Evolutionary conservation across 1,284 basidiomycete species (phyloP).

Genomic region (Sphagnurus paluster): DNA sequence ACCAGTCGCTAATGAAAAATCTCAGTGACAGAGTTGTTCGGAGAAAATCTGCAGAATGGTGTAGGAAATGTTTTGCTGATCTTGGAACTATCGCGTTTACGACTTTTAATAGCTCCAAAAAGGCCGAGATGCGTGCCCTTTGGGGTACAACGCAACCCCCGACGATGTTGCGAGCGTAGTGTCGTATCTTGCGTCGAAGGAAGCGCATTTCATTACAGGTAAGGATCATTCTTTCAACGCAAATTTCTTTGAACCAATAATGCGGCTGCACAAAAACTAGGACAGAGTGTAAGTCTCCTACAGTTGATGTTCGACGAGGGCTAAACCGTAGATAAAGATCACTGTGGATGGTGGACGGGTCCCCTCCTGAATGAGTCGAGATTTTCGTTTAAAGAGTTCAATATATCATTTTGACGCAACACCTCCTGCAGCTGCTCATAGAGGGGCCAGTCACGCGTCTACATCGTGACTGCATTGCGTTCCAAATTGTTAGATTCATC

Average conservation of each 20-base stretch:
- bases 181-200: conserved; percentile 21
- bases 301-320: no score
- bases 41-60: not conserved
- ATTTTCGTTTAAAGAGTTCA: no score
- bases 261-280: not conserved
- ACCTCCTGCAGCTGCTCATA: no score
- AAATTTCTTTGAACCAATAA: not conserved
- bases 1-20: not conserved
- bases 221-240: not conserved
- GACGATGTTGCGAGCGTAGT: conserved; percentile 22
- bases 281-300: not conserved
- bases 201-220: conserved; percentile 12
- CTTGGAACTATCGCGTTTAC: not conserved
- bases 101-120: not conserved
- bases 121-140: no score
- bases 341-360: no score
- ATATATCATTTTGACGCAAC: no score
- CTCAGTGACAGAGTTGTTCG: not conserved
- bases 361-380: no score
- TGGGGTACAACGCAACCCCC: conserved; percentile 17
- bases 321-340: no score
- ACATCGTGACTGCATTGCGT: no score
- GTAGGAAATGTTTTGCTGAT: not conserved
- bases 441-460: no score
- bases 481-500: no score